These are phyloP conservation scores for Aspergillus sp. DNA, from an alignment of 2,329 filamentous ascomycete species.

Conservation along the genomic window DNA sequence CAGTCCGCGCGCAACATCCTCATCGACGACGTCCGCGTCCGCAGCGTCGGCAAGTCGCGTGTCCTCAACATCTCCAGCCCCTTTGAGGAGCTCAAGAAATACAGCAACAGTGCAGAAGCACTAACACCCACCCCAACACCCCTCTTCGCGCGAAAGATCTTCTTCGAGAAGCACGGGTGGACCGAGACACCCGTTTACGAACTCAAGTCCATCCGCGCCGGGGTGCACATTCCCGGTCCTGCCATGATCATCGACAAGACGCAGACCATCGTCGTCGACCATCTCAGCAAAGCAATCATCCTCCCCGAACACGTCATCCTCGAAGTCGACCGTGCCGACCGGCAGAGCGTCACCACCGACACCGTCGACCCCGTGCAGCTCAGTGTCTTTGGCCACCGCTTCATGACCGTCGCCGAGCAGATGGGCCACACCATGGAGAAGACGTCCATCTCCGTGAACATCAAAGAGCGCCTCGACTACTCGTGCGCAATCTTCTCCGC, in stretches of 20 bases:
- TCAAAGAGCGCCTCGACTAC: conserved; percentile 85
- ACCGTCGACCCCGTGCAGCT: conserved; percentile 60
- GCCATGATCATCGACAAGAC: conserved; percentile 75
- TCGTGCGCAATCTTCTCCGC: conserved; percentile 81
- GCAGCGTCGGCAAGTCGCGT: conserved; percentile 74
- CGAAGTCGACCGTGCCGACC: conserved; percentile 30
- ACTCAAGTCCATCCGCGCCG: conserved; percentile 33
- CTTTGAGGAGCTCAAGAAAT: conserved; percentile 67
- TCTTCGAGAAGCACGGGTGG: conserved; percentile 36
- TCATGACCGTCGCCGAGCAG: conserved; percentile 65
- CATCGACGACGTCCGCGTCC: conserved; percentile 84
- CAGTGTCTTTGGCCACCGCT: conserved; percentile 61
- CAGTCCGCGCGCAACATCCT: conserved; percentile 84
- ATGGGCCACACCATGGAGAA: conserved; percentile 63
- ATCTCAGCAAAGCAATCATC: conserved; percentile 74
- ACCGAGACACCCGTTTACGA: conserved; percentile 33
- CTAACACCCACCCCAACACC: conserved; percentile 62
- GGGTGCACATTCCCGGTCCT: conserved; percentile 60
- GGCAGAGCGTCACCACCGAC: conserved; percentile 44
- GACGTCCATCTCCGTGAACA: conserved; percentile 66
- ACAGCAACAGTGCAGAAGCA: conserved; percentile 51
- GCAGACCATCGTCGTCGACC: conserved; percentile 90
- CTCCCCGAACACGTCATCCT: conserved; percentile 56
- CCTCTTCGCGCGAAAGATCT: conserved; percentile 38
- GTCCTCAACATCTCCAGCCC: conserved; percentile 58